Evolutionary conservation across 163 green algal genomes (phyloP).

Genomic region (Dunaliella salina): DNA sequence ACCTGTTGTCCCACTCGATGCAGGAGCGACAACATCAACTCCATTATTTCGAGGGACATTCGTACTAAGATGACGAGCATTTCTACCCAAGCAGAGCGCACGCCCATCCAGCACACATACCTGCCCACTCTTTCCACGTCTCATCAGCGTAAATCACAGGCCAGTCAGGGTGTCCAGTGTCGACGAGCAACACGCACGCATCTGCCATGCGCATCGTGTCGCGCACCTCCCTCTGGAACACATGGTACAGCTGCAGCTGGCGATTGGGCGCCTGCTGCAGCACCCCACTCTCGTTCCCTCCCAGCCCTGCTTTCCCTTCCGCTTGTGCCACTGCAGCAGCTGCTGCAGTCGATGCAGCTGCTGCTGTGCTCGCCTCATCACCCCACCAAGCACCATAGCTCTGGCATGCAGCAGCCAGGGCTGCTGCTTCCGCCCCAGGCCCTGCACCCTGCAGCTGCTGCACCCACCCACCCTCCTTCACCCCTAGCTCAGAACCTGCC

Average conservation of each 20-base stretch:
- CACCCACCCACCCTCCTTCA: neutral
- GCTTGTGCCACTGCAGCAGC: neutral
- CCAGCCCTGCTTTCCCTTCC: too few species aligned
- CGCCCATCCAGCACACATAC: too few species aligned
- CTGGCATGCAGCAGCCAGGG: neutral
- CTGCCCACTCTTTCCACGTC: slow-evolving; percentile 17
- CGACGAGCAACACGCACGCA: slow-evolving; percentile 26
- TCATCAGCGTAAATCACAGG: slow-evolving; percentile 16
- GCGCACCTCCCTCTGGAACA: slow-evolving; percentile 2
- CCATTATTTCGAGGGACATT: too few species aligned
- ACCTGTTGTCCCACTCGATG: too few species aligned
- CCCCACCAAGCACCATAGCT: neutral
- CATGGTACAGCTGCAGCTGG: slow-evolving; percentile 4
- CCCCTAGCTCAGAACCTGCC: too few species aligned
- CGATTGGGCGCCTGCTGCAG: neutral
- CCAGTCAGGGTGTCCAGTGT: slow-evolving; percentile 22
- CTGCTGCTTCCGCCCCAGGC: neutral
- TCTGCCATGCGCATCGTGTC: neutral
- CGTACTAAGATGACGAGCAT: too few species aligned
- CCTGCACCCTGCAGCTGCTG: neutral
- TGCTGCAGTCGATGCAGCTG: neutral
- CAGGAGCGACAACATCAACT: too few species aligned
- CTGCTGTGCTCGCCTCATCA: neutral
- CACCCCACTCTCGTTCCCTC: neutral
- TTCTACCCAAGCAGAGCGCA: too few species aligned